A percentile compares a stretch with the other conserved stretches of the same genome.
Conservation (phyloP, 1,139 yeast genomes). For the Saccharomyces hybrid region DNA sequence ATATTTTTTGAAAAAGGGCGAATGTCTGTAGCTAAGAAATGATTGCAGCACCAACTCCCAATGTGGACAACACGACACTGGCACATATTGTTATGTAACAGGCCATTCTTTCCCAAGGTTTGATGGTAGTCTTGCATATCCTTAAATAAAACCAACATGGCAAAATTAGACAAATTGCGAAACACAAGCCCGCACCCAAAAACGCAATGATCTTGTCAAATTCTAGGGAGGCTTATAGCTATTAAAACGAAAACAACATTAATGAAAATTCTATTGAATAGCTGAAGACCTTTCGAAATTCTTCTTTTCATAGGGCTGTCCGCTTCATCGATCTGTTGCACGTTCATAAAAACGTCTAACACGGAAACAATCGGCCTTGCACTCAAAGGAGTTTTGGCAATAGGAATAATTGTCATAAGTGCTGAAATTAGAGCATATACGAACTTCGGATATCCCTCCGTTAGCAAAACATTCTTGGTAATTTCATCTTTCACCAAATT, state of each 20-base stretch:
- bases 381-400: constrained; percentile 81
- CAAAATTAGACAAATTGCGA: constrained; percentile 67
- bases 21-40: constrained; percentile 28
- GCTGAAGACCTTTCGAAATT: constrained; percentile 14
- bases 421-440: constrained; percentile 57
- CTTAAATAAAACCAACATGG: constrained; percentile 66
- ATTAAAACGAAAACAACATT: constrained; percentile 40
- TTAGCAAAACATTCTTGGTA: constrained; percentile 64
- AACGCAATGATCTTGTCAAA: constrained; percentile 81
- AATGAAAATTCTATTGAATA: constrained; percentile 34
- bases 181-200: constrained; percentile 75
- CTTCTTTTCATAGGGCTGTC: constrained; percentile 10
- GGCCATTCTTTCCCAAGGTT: constrained; percentile 33
- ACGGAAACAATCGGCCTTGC: constrained; percentile 83
- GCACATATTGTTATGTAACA: constrained; percentile 43
- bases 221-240: constrained; percentile 58
- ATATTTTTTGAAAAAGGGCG: neutral
- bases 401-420: constrained; percentile 71
- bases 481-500: constrained; percentile 66
- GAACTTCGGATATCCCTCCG: constrained; percentile 66
- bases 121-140: constrained; percentile 43
- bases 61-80: constrained; percentile 41
- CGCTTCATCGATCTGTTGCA: constrained; percentile 28
- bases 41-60: constrained; percentile 44
- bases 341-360: constrained; percentile 40